Evolutionary conservation across 352 stramenopile genomes (phyloP).

Genomic region (Globisporangium paddicum): DNA sequence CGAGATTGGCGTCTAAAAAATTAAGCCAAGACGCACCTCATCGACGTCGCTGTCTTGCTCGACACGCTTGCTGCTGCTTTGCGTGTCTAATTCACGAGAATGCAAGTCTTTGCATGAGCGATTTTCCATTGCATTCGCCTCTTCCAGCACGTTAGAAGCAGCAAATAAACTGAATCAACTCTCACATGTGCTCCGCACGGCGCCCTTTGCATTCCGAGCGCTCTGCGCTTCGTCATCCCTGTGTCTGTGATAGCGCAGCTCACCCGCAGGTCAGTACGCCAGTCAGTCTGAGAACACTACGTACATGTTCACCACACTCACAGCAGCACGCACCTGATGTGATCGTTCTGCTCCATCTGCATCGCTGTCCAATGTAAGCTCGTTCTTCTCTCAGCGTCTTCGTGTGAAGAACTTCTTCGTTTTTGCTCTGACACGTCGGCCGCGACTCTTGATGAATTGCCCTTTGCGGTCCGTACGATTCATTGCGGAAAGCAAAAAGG

Average conservation of each 20-base stretch:
- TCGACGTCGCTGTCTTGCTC: neutral
- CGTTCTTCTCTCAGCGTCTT: neutral
- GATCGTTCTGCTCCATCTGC: neutral
- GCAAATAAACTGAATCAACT: too few relatives aligned
- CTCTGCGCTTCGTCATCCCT: neutral
- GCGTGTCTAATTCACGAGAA: neutral
- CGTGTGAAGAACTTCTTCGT: neutral
- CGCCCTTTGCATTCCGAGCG: neutral
- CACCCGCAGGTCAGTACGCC: too few relatives aligned
- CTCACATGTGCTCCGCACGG: neutral
- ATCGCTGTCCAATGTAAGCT: neutral
- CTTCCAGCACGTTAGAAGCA: too few relatives aligned
- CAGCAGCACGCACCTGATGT: neutral
- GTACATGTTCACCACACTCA: too few relatives aligned
- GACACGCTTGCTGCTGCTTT: neutral
- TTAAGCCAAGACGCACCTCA: neutral
- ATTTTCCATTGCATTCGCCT: neutral
- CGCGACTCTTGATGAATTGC: constrained; percentile 11
- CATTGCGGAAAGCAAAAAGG: constrained; percentile 1
- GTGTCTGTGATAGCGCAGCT: neutral
- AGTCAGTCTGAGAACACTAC: neutral
- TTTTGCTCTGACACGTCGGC: constrained; percentile 3
- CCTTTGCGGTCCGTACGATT: neutral
- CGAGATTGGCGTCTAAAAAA: neutral
- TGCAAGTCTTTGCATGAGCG: neutral